phyloP scores from a whole-genome alignment of 139 green algal species.

The Chlamydomonas eustigma region DNA sequence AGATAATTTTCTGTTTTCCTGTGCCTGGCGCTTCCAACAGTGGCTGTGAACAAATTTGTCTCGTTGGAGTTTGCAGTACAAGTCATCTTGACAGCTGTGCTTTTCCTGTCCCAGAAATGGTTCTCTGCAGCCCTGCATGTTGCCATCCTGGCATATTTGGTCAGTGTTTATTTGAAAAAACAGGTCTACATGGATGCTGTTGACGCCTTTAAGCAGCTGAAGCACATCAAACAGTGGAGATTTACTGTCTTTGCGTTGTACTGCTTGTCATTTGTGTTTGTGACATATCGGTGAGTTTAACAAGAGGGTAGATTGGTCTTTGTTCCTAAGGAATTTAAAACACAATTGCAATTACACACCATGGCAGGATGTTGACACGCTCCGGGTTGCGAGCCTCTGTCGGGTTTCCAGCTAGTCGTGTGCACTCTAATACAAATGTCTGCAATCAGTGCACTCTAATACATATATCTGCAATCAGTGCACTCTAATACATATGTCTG shows the following conservation, averaged over 20 bases:
- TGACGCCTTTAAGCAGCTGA: constrained; percentile 3
- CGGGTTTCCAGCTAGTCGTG: too few relatives aligned
- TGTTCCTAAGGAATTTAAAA: too few relatives aligned
- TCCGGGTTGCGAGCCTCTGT: too few relatives aligned
- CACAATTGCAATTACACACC: too few relatives aligned
- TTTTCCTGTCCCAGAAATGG: neutral
- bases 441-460: too few relatives aligned
- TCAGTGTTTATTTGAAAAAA: constrained; percentile 5
- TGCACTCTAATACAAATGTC: too few relatives aligned
- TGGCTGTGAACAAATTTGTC: neutral
- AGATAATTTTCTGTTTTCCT: too few relatives aligned
- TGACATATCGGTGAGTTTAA: constrained; percentile 11
- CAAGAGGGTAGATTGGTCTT: too few relatives aligned
- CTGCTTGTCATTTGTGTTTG: neutral
- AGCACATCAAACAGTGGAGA: neutral
- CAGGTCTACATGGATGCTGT: neutral
- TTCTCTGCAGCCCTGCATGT: neutral
- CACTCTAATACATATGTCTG: too few relatives aligned
- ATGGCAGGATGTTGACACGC: too few relatives aligned
- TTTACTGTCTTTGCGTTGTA: constrained; percentile 1
- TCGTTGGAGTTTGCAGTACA: neutral
- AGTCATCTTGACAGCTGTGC: neutral
- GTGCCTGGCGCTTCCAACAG: too few relatives aligned
- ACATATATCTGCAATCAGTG: too few relatives aligned
- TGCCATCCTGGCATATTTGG: neutral